Percentiles rank a stretch among this genome's conserved stretches.
Conservation (phyloP, 2,329 filamentous ascomycete genomes). For the Davidsoniella virescens region DNA sequence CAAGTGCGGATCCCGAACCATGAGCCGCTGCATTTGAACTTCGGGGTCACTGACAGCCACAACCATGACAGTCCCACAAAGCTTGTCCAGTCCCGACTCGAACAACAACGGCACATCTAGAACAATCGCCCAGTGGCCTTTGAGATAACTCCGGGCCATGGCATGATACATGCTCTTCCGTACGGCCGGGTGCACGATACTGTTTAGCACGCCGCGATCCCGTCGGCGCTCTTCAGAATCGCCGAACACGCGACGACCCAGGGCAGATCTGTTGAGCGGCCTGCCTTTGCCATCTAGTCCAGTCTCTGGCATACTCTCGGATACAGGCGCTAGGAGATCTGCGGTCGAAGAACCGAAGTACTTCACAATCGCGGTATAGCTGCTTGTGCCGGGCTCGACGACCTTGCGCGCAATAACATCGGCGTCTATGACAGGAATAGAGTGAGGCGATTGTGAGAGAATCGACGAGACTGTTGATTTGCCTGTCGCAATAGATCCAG, state of each 20-base stretch:
- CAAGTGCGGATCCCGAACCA: conserved; percentile 60
- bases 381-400: conserved; percentile 77
- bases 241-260: conserved; percentile 79
- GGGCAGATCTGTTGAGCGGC: conserved; percentile 69
- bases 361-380: conserved; percentile 65
- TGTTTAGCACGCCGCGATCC: conserved; percentile 66
- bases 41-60: conserved; percentile 68
- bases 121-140: conserved; percentile 74
- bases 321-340: conserved; percentile 56
- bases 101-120: conserved; percentile 86
- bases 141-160: conserved; percentile 56
- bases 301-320: conserved; percentile 32
- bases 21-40: conserved; percentile 67
- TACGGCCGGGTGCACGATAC: conserved; percentile 86
- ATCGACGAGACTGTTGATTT: conserved; percentile 89
- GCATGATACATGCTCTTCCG: conserved; percentile 63
- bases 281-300: conserved; percentile 46
- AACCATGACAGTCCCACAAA: conserved; percentile 75
- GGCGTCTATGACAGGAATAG: conserved; percentile 81
- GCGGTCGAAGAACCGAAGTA: conserved; percentile 74
- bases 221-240: conserved; percentile 49
- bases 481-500: conserved; percentile 91
- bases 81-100: conserved; percentile 68
- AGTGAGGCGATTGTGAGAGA: conserved; percentile 65
- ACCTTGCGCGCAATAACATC: conserved; percentile 85